A percentile compares a stretch with the other conserved stretches of the same genome.
These are phyloP conservation scores for Kwoniella shandongensis DNA, from an alignment of 768 basidiomycete species.

Conservation along the genomic window DNA sequence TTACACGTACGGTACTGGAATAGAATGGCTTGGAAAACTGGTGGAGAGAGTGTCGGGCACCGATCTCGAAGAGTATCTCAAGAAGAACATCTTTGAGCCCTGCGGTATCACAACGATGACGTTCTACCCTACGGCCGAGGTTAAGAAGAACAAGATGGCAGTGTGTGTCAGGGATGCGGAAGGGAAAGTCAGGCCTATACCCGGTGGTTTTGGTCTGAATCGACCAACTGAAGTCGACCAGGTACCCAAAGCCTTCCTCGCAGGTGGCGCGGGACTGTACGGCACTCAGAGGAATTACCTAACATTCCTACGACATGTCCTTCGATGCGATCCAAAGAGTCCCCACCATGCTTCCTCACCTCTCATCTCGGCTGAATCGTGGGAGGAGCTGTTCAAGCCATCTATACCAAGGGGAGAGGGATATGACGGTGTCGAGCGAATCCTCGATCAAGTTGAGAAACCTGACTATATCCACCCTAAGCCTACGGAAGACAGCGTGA, in stretches of 20 bases:
- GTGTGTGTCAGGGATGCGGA: slow-evolving; percentile 17
- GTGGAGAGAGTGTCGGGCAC: slow-evolving; percentile 41
- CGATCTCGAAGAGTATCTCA: slow-evolving; percentile 46
- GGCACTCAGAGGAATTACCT: slow-evolving; percentile 43
- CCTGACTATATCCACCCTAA: slow-evolving; percentile 27
- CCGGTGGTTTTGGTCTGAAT: slow-evolving; percentile 19
- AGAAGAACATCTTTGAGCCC: slow-evolving; percentile 49
- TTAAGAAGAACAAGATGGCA: slow-evolving; percentile 28
- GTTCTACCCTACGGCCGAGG: slow-evolving; percentile 30
- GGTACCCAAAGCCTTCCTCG: slow-evolving; percentile 11
- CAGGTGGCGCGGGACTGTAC: slow-evolving; percentile 40
- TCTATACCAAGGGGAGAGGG: slow-evolving; percentile 18
- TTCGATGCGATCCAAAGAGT: slow-evolving; percentile 29
- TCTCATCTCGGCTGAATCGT: slow-evolving; percentile 36
- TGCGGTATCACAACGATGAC: slow-evolving; percentile 42
- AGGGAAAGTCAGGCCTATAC: slow-evolving; percentile 14
- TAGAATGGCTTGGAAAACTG: slow-evolving; percentile 49
- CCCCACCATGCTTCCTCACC: slow-evolving; percentile 14
- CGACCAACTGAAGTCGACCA: slow-evolving; percentile 24
- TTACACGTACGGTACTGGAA: slow-evolving; percentile 35
- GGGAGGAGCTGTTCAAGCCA: slow-evolving; percentile 33
- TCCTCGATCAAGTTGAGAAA: slow-evolving; percentile 20
- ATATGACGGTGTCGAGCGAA: slow-evolving; percentile 11
- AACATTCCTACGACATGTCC: slow-evolving; percentile 36
- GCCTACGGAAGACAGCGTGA: slow-evolving; percentile 14